Base-by-base conservation (phyloP, 116 monocot species). In the Trichopus zeylanicus region DNA sequence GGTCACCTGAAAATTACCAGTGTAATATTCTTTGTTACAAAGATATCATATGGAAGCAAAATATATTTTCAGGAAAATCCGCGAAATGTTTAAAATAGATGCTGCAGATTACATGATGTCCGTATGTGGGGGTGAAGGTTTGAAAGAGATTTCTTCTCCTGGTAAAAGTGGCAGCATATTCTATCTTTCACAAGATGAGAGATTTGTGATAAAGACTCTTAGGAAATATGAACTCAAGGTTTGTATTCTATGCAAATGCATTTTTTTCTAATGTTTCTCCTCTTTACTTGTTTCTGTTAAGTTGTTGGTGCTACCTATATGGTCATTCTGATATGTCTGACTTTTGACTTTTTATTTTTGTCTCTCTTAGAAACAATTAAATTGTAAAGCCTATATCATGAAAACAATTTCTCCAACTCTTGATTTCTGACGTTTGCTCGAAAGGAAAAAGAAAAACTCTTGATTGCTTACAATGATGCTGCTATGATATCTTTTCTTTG, bases 61-160 rank as follows among this genome's bases (percentile, higher is more conserved):
- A 49, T 57, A 32, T 69, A 52, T 63, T 76, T 56, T 67, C 80
- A 94, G 94, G 83, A 94, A 94, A 69, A 82, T 94, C 1, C 72
- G 94, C 24, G 94, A 89, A 78, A 86, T 94, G 94, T 94, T 94
- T 68, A 89, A 83, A 67, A 86, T 94, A 60, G 94, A 94, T 74
- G 85, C 94, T 52, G 89, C 94, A 18, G 89, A 94, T 63, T 94
- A 94, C 66, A 94, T 94, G 94, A 86, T 94, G 75, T 94, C 94
- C 31, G 72, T 94, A 53, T 94, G 94, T 76, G 94, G 89, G 0
- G 71, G 73, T 53, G 83, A 86, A 68, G 78, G 80, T 68, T 60
- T 94, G 21, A 94, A 86, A 68, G 94, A 89, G 75, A 70, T 94
- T 46, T 89, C 94, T 75, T 94, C 94, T 42, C 94, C 94, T 9